phyloP scores from a whole-genome alignment of 306 rosid genomes.

The Astragalus membranaceus region DNA sequence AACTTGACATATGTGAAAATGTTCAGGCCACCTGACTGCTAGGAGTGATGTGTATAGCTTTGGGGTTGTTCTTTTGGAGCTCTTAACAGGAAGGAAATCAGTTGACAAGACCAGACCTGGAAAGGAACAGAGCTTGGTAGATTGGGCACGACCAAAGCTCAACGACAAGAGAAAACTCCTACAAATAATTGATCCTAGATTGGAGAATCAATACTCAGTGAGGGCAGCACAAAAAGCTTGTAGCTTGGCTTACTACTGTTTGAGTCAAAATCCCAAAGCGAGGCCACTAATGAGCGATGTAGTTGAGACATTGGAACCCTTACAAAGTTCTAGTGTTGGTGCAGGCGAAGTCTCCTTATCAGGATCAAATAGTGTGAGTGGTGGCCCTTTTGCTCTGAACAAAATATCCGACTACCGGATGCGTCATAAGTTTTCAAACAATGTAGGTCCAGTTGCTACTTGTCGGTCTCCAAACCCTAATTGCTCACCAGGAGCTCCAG shows the following conservation, averaged over 20 bases:
- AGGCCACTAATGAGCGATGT: constrained; percentile 99
- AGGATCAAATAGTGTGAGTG: constrained; percentile 39
- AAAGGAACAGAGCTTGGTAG: constrained; percentile 94
- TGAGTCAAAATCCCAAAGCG: constrained; percentile 98
- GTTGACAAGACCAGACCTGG: constrained; percentile 96
- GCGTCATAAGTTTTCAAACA: constrained; percentile 70
- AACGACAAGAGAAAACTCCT: constrained; percentile 96
- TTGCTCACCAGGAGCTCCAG: constrained; percentile 70
- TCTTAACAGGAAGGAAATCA: constrained; percentile 85
- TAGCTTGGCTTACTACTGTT: constrained; percentile 96
- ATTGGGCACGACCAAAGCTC: constrained; percentile 98
- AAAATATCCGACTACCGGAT: constrained; percentile 61
- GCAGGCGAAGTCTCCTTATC: constrained; percentile 52
- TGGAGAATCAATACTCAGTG: constrained; percentile 89
- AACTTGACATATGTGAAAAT: constrained; percentile 29
- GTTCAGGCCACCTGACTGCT: constrained; percentile 92
- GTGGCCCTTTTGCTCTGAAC: constrained; percentile 52
- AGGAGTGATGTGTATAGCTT: constrained; percentile 98
- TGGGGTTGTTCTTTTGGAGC: constrained; percentile 98
- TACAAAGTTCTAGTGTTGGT: constrained; percentile 67
- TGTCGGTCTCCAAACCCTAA: constrained; percentile 93
- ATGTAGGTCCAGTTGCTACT: constrained; percentile 65
- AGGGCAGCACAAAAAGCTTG: constrained; percentile 99
- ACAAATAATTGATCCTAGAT: constrained; percentile 87
- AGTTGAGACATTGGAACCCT: constrained; percentile 93